Percentiles rank a stretch among this genome's conserved stretches.
These are phyloP conservation scores for Starmerella bacillaris DNA, from an alignment of 805 yeast species.

Conservation along the genomic window DNA sequence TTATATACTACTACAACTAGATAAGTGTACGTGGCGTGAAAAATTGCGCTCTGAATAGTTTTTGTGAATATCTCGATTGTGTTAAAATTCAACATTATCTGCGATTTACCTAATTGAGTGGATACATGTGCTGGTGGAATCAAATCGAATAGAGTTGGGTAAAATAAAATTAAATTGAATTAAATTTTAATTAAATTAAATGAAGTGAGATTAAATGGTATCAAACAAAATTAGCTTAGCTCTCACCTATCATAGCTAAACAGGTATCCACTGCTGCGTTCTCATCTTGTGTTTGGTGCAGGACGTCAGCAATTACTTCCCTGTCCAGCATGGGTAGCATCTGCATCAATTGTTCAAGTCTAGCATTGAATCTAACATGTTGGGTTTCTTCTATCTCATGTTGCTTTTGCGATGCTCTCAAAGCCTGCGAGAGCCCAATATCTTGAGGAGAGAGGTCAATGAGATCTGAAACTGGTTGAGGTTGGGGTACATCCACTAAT, in stretches of 20 bases:
- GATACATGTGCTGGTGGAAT: too few species aligned
- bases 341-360: conserved; percentile 27
- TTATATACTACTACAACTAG: too few species aligned
- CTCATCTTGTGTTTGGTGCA: conserved; percentile 42
- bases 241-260: conserved; percentile 22
- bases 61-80: too few species aligned
- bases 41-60: too few species aligned
- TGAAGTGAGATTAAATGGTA: too few species aligned
- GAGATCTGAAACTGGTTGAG: not conserved
- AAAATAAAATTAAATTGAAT: too few species aligned
- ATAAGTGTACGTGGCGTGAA: too few species aligned
- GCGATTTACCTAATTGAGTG: too few species aligned
- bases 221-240: too few species aligned
- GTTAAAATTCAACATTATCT: too few species aligned
- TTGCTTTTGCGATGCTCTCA: conserved; percentile 32
- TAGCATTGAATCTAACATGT: conserved; percentile 19
- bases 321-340: conserved; percentile 65
- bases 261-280: conserved; percentile 61
- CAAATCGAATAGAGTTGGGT: too few species aligned
- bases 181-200: too few species aligned
- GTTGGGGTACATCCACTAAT: not conserved
- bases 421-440: not conserved
- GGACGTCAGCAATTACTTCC: conserved; percentile 51
- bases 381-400: conserved; percentile 29
- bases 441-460: not conserved